Evolutionary conservation across 495 filamentous ascomycete species (phyloP).

Genomic region (Acidomyces sp.): DNA sequence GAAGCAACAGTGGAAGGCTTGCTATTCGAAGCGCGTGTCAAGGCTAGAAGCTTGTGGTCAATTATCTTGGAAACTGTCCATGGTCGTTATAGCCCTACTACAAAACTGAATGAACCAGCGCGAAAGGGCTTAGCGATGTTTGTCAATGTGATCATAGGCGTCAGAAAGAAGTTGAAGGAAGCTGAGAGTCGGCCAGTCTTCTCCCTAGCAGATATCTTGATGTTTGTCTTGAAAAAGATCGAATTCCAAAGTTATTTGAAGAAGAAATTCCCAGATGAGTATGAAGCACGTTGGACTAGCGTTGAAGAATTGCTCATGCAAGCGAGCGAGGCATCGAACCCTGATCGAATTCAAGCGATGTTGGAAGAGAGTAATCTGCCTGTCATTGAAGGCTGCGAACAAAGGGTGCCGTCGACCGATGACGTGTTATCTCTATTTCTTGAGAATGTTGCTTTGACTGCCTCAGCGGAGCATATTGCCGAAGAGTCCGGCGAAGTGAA

Average conservation of each 20-base stretch:
- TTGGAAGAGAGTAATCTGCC: slow-evolving; percentile 58
- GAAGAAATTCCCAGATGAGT: slow-evolving; percentile 54
- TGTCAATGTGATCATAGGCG: slow-evolving; percentile 49
- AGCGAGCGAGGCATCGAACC: slow-evolving; percentile 48
- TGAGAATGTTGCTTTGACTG: slow-evolving; percentile 75
- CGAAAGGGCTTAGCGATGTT: slow-evolving; percentile 51
- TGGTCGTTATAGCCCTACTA: slow-evolving; percentile 51
- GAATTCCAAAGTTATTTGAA: slow-evolving; percentile 61
- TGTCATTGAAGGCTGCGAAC: slow-evolving; percentile 59
- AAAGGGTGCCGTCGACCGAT: slow-evolving; percentile 44
- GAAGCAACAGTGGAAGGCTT: slow-evolving; percentile 62
- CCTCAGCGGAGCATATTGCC: slow-evolving; percentile 44
- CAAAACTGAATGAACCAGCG: slow-evolving; percentile 52
- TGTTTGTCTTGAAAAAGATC: slow-evolving; percentile 59
- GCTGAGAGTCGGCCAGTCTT: slow-evolving; percentile 27
- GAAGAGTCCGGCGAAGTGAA: slow-evolving; percentile 41
- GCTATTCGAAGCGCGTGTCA: slow-evolving; percentile 57
- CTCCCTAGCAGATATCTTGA: slow-evolving; percentile 58
- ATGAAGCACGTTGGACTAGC: slow-evolving; percentile 75
- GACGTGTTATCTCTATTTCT: slow-evolving; percentile 69
- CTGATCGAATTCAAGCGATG: slow-evolving; percentile 32
- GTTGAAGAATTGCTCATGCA: slow-evolving; percentile 77
- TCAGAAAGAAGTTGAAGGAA: slow-evolving; percentile 45
- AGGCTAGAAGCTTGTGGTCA: slow-evolving; percentile 57
- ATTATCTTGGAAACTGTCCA: slow-evolving; percentile 57